phyloP scores from a whole-genome alignment of 805 yeast species.

The Lipomyces lipofer region DNA sequence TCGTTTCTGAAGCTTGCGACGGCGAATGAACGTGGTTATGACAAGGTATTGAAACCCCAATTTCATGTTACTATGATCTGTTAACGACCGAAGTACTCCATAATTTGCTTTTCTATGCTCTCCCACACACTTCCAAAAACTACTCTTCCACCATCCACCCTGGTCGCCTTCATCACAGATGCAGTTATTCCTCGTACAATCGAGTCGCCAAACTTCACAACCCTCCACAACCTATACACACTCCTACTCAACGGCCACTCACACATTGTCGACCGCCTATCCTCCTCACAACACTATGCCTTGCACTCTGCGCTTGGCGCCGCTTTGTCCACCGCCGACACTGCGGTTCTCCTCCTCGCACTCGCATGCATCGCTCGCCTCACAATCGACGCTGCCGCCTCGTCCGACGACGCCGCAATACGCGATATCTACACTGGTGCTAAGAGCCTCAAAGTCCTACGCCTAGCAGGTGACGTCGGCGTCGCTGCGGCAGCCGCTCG shows the following conservation, averaged over 20 bases:
- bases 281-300: background rate
- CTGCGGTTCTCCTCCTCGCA: background rate
- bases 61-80: no score
- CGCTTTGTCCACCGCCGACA: background rate
- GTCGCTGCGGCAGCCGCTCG: background rate
- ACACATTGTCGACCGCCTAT: background rate
- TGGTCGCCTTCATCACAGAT: background rate
- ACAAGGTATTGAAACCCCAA: conserved; percentile 1
- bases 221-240: background rate
- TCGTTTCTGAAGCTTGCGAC: background rate
- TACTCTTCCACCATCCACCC: background rate
- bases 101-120: background rate
- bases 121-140: background rate
- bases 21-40: background rate
- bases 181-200: background rate
- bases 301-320: background rate
- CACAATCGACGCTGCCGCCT: background rate
- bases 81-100: background rate
- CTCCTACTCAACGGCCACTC: background rate
- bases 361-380: background rate
- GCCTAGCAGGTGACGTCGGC: background rate
- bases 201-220: background rate
- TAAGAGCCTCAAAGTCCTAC: background rate
- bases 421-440: background rate
- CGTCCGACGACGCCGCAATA: background rate